These are phyloP conservation scores for Centrapalus pauciflorus DNA, from an alignment of 129 eudicot genomes.

Conservation along the genomic window DNA sequence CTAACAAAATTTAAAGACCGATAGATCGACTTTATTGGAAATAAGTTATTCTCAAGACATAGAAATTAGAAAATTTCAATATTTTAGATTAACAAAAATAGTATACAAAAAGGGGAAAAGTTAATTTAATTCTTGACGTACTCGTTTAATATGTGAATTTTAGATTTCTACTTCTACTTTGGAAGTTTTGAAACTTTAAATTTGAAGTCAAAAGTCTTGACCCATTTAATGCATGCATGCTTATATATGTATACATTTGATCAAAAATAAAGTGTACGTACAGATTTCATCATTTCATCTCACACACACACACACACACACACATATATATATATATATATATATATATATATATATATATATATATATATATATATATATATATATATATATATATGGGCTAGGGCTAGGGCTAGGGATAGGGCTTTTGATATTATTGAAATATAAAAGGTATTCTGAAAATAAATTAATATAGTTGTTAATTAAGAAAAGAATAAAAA, in stretches of 20 bases:
- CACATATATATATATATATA: neutral
- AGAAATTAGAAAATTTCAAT: neutral
- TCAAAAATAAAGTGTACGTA: too few species aligned
- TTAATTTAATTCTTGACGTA: neutral
- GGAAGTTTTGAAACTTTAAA: conserved; percentile 19
- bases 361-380: too few species aligned
- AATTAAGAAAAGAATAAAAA: neutral
- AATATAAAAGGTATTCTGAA: neutral
- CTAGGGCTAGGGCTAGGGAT: too few species aligned
- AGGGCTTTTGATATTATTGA: too few species aligned
- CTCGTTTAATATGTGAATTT: conserved; percentile 1
- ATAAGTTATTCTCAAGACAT: neutral
- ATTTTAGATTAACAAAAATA: neutral
- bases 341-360: conserved; percentile 3
- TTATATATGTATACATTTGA: too few species aligned
- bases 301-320: too few species aligned
- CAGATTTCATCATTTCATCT: too few species aligned
- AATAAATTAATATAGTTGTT: neutral
- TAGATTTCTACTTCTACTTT: neutral
- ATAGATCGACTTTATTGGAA: neutral
- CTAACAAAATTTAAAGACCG: too few species aligned
- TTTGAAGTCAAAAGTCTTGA: conserved; percentile 1
- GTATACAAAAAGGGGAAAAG: neutral
- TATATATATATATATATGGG: too few species aligned
- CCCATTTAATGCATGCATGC: conserved; percentile 11